Evolutionary conservation across 176 grass and related monocot genomes (phyloP).

Genomic region (Chrysopogon serrulatus): DNA sequence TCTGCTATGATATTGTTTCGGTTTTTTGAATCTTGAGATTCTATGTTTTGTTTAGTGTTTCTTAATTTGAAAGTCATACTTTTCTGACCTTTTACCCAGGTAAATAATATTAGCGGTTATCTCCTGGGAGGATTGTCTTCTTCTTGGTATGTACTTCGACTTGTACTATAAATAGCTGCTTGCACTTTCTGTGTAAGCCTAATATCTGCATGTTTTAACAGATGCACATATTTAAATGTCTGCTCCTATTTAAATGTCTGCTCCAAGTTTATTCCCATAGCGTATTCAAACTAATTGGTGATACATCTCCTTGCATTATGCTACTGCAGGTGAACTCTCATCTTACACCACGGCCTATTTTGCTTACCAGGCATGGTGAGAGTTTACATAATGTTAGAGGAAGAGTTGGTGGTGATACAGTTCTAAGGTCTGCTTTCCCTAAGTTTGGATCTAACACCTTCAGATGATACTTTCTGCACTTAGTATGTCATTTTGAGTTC

Average conservation of each 20-base stretch:
- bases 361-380: conserved; percentile 96
- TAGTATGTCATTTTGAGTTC: conserved; percentile 19
- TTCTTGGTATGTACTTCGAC: conserved; percentile 74
- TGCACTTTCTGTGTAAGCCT: conserved; percentile 5
- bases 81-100: conserved; percentile 50
- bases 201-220: neutral
- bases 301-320: conserved; percentile 2
- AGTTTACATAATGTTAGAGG: conserved; percentile 95
- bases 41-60: neutral
- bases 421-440: conserved; percentile 73
- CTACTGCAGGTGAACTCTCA: conserved; percentile 92
- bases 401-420: conserved; percentile 91
- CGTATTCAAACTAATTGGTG: neutral
- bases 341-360: conserved; percentile 91
- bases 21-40: conserved; percentile 1
- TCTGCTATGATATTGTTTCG: neutral
- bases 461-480: conserved; percentile 1
- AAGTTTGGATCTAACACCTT: conserved; percentile 16
- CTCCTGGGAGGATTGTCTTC: conserved; percentile 96
- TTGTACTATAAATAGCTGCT: neutral
- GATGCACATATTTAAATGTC: neutral
- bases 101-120: conserved; percentile 98
- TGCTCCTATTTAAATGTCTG: conserved; percentile 5
- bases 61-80: conserved; percentile 5
- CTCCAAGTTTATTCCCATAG: neutral